phyloP scores from a whole-genome alignment of 148 eudicot genomes.

The Rhododendron ferrugineum region DNA sequence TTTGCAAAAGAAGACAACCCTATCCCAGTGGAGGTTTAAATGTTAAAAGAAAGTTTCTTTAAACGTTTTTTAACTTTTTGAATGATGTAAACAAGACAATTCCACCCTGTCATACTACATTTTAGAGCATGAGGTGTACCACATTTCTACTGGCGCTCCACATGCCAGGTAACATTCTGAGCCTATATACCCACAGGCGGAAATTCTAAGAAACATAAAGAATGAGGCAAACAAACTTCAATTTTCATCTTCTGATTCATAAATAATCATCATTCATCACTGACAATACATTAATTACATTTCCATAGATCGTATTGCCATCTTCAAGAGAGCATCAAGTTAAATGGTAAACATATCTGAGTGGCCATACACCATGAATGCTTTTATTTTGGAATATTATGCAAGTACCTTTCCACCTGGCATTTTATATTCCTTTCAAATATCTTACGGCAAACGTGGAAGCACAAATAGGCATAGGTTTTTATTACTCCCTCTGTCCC shows the following conservation, averaged over 20 bases:
- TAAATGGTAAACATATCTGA: background rate
- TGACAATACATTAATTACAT: background rate
- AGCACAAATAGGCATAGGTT: background rate
- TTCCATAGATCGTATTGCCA: background rate
- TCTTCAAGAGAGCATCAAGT: background rate
- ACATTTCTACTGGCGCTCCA: background rate
- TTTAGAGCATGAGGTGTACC: background rate
- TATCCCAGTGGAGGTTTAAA: background rate
- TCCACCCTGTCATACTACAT: background rate
- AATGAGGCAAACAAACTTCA: background rate
- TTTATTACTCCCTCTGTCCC: too few relatives aligned
- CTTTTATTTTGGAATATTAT: too few relatives aligned
- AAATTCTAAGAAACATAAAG: background rate
- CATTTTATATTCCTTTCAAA: too few relatives aligned
- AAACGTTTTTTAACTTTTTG: background rate
- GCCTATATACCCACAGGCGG: background rate
- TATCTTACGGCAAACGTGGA: background rate
- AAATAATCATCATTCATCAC: too few relatives aligned
- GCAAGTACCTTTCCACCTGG: too few relatives aligned
- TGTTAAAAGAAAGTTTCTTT: background rate
- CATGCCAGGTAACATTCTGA: background rate
- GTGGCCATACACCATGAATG: background rate
- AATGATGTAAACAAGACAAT: background rate
- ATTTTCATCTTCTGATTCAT: background rate
- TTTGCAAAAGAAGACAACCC: background rate